phyloP scores from a whole-genome alignment of 257 asterid genomes.

The Cruciata laevipes region DNA sequence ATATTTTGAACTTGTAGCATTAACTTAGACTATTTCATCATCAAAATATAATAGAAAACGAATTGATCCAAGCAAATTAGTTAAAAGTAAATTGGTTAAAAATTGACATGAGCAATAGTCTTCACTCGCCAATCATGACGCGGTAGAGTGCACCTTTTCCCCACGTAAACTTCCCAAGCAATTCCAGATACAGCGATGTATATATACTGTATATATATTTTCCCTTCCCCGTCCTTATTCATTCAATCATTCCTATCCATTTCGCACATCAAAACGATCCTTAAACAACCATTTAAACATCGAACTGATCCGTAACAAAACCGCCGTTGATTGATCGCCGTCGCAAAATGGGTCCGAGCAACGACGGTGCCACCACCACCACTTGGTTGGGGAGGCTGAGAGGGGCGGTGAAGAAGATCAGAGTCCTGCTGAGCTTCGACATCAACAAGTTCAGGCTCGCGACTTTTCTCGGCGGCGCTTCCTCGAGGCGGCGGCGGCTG shows the following conservation, averaged over 20 bases:
- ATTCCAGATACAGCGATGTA: slow-evolving; percentile 1
- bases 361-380: slow-evolving; percentile 13
- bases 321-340: background rate
- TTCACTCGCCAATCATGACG: slow-evolving; percentile 15
- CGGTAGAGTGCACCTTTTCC: slow-evolving; percentile 23
- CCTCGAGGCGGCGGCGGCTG: slow-evolving; percentile 38
- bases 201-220: no score
- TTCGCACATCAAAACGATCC: background rate
- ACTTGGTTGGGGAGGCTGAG: slow-evolving; percentile 50
- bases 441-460: slow-evolving; percentile 51
- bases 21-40: no score
- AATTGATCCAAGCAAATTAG: background rate
- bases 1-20: no score
- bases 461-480: slow-evolving; percentile 41
- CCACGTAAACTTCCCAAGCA: slow-evolving; percentile 23
- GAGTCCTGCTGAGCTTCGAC: slow-evolving; percentile 43
- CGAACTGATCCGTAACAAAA: no score
- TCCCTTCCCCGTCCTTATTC: background rate
- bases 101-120: background rate
- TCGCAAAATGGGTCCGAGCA: slow-evolving; percentile 25
- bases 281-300: background rate
- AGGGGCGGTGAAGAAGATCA: slow-evolving; percentile 75
- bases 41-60: background rate
- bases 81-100: background rate
- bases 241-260: background rate